Base-by-base conservation (phyloP, 345 rosid genomes). In the Rhodamnia rubescens region DNA sequence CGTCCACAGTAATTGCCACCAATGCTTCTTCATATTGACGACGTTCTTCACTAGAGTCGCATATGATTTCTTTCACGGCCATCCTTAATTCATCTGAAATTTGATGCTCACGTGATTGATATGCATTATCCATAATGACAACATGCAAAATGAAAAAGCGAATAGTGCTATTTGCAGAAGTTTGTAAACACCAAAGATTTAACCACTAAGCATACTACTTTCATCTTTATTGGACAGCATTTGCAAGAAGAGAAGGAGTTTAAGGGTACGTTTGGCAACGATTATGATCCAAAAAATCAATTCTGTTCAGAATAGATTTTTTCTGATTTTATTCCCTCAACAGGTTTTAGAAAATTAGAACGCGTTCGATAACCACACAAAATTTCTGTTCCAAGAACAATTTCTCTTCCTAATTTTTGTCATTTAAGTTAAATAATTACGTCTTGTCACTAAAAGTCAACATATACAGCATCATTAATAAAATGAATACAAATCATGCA, bases 61-160 rank as follows among this genome's bases (percentile, higher is more conserved):
- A 97, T 55, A 97, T 89, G 85, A 93, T 88, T 88, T 97, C 98
- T 89, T 95, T 97, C 87, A 93, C 99, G 81, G 98, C 98, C 95
- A 92, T 91, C 84, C 97, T 88, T 85, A 97, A 85, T 74, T 94
- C 96, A 93, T 97, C 97, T 95, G 87, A 89, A 84, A 4, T 85
- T 81, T 85, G 53, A 44, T 52, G 27, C 54, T 52, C 82, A 53
- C 56, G n/a, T 11, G 85, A 85, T 64, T 47, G 64, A 51, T 74
- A 47, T 59, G 59, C 53, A 64, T 64, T 82, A 82, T 20, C 57
- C 56, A 54, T 40, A 27, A 2, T 12, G 42, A 32, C 42, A 54
- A 82, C 42, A 22, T 0, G 15, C 57, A 51, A 22, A 58, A 58
- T 44, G 18, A 84, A 59, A 80, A 26, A 80, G 47, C 1, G 0